phyloP scores from a whole-genome alignment of 2,329 filamentous ascomycete species.

The Aspergillus puulaauensis region DNA sequence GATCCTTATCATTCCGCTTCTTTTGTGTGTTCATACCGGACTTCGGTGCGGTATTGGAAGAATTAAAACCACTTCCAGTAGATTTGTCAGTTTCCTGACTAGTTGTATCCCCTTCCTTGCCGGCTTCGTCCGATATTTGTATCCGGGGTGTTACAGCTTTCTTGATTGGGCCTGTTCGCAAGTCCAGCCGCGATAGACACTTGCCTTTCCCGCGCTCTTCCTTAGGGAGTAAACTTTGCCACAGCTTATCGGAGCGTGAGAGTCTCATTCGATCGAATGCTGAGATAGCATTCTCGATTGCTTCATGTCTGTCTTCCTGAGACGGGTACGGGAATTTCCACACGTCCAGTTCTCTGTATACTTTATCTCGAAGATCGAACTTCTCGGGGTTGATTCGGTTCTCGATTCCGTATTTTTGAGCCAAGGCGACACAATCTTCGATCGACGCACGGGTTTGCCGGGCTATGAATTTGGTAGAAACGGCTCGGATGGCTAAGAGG shows the following conservation, averaged over 20 bases:
- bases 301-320: slow-evolving; percentile 56
- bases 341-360: slow-evolving; percentile 61
- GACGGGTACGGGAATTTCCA: slow-evolving; percentile 61
- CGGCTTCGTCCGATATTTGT: slow-evolving; percentile 37
- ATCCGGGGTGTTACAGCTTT: slow-evolving; percentile 39
- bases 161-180: slow-evolving; percentile 43
- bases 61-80: slow-evolving; percentile 26
- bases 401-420: slow-evolving; percentile 54
- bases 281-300: slow-evolving; percentile 62
- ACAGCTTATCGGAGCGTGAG: slow-evolving; percentile 59
- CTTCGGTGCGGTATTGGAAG: slow-evolving; percentile 24
- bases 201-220: slow-evolving; percentile 63
- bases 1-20: slow-evolving; percentile 41
- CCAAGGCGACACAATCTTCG: slow-evolving; percentile 48
- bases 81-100: slow-evolving; percentile 40
- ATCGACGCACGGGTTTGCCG: slow-evolving; percentile 49
- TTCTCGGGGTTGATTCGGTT: slow-evolving; percentile 49
- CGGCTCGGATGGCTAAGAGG: slow-evolving; percentile 55
- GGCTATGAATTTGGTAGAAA: slow-evolving; percentile 48
- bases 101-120: slow-evolving; percentile 34
- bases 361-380: slow-evolving; percentile 57
- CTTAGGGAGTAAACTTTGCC: slow-evolving; percentile 61
- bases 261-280: slow-evolving; percentile 64
- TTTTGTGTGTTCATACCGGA: slow-evolving; percentile 31
- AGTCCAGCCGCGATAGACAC: slow-evolving; percentile 58